These are phyloP conservation scores for Acacia concinna DNA, from an alignment of 331 rosid species.

Conservation along the genomic window DNA sequence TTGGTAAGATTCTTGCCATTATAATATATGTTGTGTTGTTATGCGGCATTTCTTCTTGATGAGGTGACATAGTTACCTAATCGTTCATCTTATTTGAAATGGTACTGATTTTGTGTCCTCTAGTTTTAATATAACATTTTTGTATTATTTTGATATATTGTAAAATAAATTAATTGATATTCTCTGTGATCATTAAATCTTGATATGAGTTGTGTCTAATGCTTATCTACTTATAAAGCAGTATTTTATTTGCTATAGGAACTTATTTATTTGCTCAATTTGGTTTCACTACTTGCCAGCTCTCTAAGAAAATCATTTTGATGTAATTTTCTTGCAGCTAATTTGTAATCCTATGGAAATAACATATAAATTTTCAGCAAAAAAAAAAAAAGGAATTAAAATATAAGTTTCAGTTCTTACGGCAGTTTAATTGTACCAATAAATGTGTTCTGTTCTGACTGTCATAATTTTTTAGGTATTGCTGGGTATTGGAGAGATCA, in stretches of 20 bases:
- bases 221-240: not conserved
- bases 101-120: not conserved
- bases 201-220: not conserved
- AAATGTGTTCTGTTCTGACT: conserved; percentile 24
- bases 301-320: conserved; percentile 7
- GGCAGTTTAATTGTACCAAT: conserved; percentile 13
- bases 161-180: not conserved
- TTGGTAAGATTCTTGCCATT: conserved; percentile 55
- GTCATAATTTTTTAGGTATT: conserved; percentile 59
- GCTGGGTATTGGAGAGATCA: conserved; percentile 80
- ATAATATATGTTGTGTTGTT: not conserved
- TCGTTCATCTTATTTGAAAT: not conserved
- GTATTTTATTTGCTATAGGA: conserved; percentile 5
- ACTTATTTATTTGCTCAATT: not conserved
- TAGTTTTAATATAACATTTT: not conserved
- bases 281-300: conserved; percentile 5
- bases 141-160: not conserved
- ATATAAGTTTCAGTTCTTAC: not conserved
- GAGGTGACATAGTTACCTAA: not conserved
- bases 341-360: not conserved
- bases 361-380: too few species aligned
- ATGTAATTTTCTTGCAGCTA: conserved; percentile 21
- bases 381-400: too few species aligned
- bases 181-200: not conserved
- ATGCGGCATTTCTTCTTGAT: not conserved